These are phyloP conservation scores for Myxozyma vanderwaltii DNA, from an alignment of 805 yeast species.

Conservation along the genomic window DNA sequence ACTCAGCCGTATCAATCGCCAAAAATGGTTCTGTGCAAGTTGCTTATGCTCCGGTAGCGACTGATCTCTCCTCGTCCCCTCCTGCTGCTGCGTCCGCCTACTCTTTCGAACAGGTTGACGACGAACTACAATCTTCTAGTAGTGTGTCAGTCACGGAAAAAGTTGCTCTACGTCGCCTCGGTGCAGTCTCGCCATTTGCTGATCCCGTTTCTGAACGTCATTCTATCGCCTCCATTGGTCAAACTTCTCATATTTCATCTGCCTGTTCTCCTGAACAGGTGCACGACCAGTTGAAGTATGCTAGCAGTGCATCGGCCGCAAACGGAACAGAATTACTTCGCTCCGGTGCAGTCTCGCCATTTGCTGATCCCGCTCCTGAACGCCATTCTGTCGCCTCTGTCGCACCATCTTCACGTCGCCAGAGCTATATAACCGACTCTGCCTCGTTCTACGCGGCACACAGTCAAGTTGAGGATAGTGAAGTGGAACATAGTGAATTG, in stretches of 20 bases:
- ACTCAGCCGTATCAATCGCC: no score
- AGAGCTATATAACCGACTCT: neutral
- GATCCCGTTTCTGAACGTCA: neutral
- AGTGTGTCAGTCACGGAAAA: neutral
- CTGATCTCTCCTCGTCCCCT: conserved; percentile 20
- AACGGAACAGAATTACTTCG: neutral
- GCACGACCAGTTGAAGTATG: neutral
- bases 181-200: neutral
- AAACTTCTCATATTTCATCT: neutral
- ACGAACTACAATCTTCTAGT: neutral
- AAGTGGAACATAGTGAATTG: neutral
- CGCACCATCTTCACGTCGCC: neutral
- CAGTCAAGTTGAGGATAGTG: neutral
- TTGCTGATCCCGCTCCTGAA: neutral
- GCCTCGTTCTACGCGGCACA: conserved; percentile 6
- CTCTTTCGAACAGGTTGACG: neutral
- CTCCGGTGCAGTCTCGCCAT: neutral
- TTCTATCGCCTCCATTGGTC: no score
- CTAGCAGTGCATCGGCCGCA: neutral
- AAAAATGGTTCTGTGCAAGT: neutral
- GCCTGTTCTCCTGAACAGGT: neutral
- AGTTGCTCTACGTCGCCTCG: neutral
- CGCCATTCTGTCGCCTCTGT: neutral
- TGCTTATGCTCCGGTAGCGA: neutral
- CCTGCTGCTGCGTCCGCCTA: conserved; percentile 1